These are phyloP conservation scores for Boletus mariae DNA, from an alignment of 1,284 basidiomycete genomes.

Conservation along the genomic window DNA sequence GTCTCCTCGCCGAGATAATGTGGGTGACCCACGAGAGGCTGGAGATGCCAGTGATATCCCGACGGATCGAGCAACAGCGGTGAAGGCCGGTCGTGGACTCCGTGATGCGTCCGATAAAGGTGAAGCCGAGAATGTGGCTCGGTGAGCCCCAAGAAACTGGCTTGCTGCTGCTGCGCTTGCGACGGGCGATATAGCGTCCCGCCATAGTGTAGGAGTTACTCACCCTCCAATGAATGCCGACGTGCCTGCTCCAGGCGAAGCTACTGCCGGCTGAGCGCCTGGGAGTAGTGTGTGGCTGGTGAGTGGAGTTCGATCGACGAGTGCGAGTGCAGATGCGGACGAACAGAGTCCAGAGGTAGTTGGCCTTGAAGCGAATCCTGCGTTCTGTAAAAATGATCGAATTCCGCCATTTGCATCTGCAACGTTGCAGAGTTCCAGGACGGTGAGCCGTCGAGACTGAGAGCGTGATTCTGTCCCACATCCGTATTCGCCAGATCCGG, in stretches of 20 bases:
- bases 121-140: constrained; percentile 31
- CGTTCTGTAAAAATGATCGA: constrained; percentile 37
- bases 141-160: constrained; percentile 21
- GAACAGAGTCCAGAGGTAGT: constrained; percentile 48
- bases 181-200: constrained; percentile 28
- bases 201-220: constrained; percentile 31
- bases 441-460: constrained; percentile 70
- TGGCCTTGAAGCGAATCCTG: constrained; percentile 40
- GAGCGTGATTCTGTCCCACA: constrained; percentile 68
- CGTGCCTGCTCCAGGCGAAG: constrained; percentile 27
- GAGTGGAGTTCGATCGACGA: constrained; percentile 39
- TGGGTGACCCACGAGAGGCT: constrained; percentile 28
- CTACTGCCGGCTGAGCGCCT: constrained; percentile 40
- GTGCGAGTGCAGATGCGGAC: constrained; percentile 43
- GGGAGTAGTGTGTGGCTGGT: constrained; percentile 36
- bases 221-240: constrained; percentile 32
- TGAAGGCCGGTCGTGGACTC: constrained; percentile 26
- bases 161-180: constrained; percentile 22
- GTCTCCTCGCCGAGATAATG: constrained; percentile 33
- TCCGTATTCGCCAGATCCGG: constrained; percentile 44
- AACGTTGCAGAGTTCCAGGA: constrained; percentile 84
- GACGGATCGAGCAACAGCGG: constrained; percentile 24
- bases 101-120: constrained; percentile 35
- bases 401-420: constrained; percentile 35
- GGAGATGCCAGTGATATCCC: constrained; percentile 26